Evolutionary conservation across 1,139 yeast genomes (phyloP).

Genomic region (Taphrina flavorubra): DNA sequence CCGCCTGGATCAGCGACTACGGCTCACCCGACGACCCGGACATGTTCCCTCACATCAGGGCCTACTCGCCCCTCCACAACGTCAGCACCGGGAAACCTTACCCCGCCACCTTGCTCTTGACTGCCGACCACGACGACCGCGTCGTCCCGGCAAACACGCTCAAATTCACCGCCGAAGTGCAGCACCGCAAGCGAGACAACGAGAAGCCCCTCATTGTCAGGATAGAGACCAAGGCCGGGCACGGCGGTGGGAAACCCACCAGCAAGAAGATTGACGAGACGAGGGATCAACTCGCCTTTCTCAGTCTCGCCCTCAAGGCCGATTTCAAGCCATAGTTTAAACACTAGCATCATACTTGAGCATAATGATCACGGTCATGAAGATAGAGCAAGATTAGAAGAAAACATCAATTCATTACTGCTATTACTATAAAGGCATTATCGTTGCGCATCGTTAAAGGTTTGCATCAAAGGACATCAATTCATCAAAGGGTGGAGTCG

Average conservation of each 20-base stretch:
- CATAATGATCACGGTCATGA: background rate
- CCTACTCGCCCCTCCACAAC: slow-evolving; percentile 40
- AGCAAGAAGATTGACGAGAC: slow-evolving; percentile 38
- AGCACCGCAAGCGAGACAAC: slow-evolving; percentile 22
- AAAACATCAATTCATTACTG: background rate
- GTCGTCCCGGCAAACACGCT: slow-evolving; percentile 38
- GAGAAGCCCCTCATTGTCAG: slow-evolving; percentile 31
- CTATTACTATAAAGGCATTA: slow-evolving; percentile 3
- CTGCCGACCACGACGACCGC: slow-evolving; percentile 40
- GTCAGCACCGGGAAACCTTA: slow-evolving; percentile 18
- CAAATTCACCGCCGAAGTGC: slow-evolving; percentile 37
- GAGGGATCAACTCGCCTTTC: slow-evolving; percentile 33
- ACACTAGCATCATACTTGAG: background rate
- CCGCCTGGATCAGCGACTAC: slow-evolving; percentile 34
- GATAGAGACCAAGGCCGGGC: slow-evolving; percentile 37
- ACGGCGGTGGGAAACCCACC: slow-evolving; percentile 36
- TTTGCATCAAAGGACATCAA: background rate
- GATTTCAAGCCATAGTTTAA: background rate
- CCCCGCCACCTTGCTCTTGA: slow-evolving; percentile 33
- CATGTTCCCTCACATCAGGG: slow-evolving; percentile 31
- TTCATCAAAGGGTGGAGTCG: background rate
- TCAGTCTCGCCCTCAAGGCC: slow-evolving; percentile 29
- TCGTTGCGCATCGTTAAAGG: background rate
- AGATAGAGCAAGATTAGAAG: background rate
- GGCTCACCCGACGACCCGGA: slow-evolving; percentile 27